Base-by-base conservation (phyloP, 371 early-diverging fungal species). In the Chytridium lagenaria region DNA sequence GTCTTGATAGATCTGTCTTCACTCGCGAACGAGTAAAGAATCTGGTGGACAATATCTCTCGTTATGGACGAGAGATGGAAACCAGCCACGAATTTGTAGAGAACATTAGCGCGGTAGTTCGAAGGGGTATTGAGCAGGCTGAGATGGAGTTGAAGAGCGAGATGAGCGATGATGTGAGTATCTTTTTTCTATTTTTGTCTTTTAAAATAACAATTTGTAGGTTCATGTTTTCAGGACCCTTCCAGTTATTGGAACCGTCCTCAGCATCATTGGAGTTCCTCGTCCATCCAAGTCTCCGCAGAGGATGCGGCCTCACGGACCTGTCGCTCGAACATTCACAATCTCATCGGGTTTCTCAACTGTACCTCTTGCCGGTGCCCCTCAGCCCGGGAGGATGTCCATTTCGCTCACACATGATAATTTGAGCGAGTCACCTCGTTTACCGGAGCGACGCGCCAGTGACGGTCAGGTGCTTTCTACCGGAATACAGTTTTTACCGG, bases 111-210 rank as follows among this genome's bases (percentile, higher is more conserved):
- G 63, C 33, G 3, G 63, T 61, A 7, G 38, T 61, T 10, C 63
- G 63, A 2, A 61, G 33, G 28, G 63, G 63, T 5, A 61, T 61
- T 61, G 33, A 36, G 34, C 15, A 34, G 63, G 63, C 63, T 10
- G 63, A 61, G 38, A 61, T 7, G 63, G 63, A 61, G 23, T 38
- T 61, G 19, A 61, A 61, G 63, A 38, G 63, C 23, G 36, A 61
- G 28, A 38, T 61, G 33, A 61, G 63, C 36, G 63, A 61, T 16
- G 63, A 61, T 15, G 63, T 61, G 10, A 5, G 63, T 61, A 30
- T 28, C 33, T 33, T 10, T 31, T 61, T 7, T 28, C 10, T 16
- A 16, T 61, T 31, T 30, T 34, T 31, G 10, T 61, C 10, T 22
- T 26, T 26, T 15, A 52, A 7, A 10, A 7, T 52, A 5, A 5